phyloP scores from a whole-genome alignment of 257 asterid species.

The Petunia axillaris region DNA sequence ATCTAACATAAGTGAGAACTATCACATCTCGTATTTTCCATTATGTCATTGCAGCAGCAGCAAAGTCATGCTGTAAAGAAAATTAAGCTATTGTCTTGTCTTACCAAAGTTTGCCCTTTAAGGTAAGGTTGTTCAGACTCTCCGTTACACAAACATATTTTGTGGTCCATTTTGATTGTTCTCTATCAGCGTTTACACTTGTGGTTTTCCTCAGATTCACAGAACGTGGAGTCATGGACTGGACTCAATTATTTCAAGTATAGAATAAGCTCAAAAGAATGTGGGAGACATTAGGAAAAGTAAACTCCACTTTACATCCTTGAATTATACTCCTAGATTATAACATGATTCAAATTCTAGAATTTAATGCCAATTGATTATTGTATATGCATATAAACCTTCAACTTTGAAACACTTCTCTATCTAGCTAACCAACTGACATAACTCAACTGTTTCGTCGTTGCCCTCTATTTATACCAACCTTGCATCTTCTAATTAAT shows the following conservation, averaged over 20 bases:
- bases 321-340: too few species aligned
- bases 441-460: too few species aligned
- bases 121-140: constrained; percentile 27
- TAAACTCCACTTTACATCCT: too few species aligned
- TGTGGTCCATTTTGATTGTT: constrained; percentile 21
- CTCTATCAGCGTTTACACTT: neutral
- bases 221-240: neutral
- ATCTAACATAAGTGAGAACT: constrained; percentile 63
- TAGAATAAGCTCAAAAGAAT: too few species aligned
- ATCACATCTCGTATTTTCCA: constrained; percentile 59
- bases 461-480: too few species aligned
- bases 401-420: too few species aligned
- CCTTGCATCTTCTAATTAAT: too few species aligned
- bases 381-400: too few species aligned
- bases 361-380: too few species aligned
- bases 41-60: neutral
- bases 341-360: too few species aligned
- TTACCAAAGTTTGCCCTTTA: constrained; percentile 34
- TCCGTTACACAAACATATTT: constrained; percentile 13
- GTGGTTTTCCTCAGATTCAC: neutral
- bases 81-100: constrained; percentile 18
- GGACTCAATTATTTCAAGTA: neutral
- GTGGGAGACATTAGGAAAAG: too few species aligned
- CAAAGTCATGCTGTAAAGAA: constrained; percentile 8
- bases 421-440: too few species aligned